These are phyloP conservation scores for Claviceps sp. DNA, from an alignment of 2,329 filamentous ascomycete genomes.

Conservation along the genomic window DNA sequence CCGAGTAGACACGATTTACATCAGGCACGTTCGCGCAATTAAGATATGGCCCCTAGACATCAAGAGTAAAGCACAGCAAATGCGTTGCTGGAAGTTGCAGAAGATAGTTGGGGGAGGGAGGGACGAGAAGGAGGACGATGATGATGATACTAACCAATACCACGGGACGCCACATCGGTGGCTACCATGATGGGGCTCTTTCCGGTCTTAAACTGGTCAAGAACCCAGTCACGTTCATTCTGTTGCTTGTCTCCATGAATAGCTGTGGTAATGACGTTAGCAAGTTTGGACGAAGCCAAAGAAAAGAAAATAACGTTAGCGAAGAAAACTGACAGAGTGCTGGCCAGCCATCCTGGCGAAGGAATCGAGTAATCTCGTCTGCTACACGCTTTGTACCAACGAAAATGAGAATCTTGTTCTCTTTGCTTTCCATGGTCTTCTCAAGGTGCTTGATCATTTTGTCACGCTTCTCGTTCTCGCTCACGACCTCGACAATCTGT, in stretches of 20 bases:
- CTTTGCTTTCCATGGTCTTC: slow-evolving; percentile 93
- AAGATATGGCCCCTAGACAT: slow-evolving; percentile 70
- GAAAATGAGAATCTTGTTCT: slow-evolving; percentile 93
- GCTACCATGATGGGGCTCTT: slow-evolving; percentile 99
- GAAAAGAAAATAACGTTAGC: slow-evolving; percentile 13
- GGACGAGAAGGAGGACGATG: not conserved
- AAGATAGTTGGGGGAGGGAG: slow-evolving; percentile 27
- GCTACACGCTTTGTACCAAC: slow-evolving; percentile 89
- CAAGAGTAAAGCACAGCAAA: slow-evolving; percentile 75
- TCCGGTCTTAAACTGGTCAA: slow-evolving; percentile 98
- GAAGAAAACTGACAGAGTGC: slow-evolving; percentile 61
- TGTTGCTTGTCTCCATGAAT: slow-evolving; percentile 99
- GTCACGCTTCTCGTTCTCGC: slow-evolving; percentile 95
- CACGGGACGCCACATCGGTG: slow-evolving; percentile 98
- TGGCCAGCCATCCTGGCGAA: slow-evolving; percentile 95
- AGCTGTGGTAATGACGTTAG: slow-evolving; percentile 35
- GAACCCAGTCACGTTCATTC: slow-evolving; percentile 97
- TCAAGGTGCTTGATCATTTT: slow-evolving; percentile 95
- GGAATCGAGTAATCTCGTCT: slow-evolving; percentile 93
- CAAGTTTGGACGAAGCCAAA: slow-evolving; percentile 23
- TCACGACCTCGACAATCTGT: slow-evolving; percentile 92
- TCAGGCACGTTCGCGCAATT: slow-evolving; percentile 87
- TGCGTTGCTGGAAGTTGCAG: slow-evolving; percentile 44
- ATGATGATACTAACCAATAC: slow-evolving; percentile 90
- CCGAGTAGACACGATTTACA: slow-evolving; percentile 68